A percentile compares a stretch with the other conserved stretches of the same genome.
These are phyloP conservation scores for Diaporthe sp. DNA, from an alignment of 2,329 filamentous ascomycete species.

Conservation along the genomic window DNA sequence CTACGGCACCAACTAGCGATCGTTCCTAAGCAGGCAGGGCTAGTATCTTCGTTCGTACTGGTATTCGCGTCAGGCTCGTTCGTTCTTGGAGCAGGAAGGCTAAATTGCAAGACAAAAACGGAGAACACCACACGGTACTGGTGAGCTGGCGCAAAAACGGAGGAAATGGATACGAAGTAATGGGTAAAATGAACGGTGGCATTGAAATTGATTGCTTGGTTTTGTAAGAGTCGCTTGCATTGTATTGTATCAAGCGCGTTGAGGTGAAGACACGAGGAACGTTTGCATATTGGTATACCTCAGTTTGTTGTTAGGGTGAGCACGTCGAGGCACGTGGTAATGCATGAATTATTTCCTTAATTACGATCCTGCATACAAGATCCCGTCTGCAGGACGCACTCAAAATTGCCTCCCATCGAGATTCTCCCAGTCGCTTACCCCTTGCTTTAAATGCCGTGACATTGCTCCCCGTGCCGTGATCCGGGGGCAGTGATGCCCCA, in stretches of 20 bases:
- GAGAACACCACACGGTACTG: background rate
- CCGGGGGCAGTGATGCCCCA: no score
- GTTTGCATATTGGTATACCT: slow-evolving; percentile 30
- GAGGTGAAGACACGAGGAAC: background rate
- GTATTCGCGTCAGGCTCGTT: background rate
- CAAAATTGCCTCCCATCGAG: background rate
- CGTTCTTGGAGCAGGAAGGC: slow-evolving; percentile 1
- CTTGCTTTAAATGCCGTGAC: background rate
- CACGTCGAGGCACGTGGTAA: background rate
- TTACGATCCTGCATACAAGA: background rate
- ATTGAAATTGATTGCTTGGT: background rate
- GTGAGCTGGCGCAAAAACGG: slow-evolving; percentile 9
- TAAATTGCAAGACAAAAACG: slow-evolving; percentile 31
- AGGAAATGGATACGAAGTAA: background rate
- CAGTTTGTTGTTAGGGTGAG: background rate
- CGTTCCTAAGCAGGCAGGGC: background rate
- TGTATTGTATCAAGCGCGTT: slow-evolving; percentile 5
- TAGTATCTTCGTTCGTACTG: slow-evolving; percentile 9
- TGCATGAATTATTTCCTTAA: background rate
- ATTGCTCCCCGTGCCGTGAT: background rate
- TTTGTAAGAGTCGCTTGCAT: background rate
- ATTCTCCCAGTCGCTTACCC: background rate
- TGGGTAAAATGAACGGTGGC: background rate
- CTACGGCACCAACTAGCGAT: slow-evolving; percentile 36
- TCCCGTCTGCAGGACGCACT: background rate